phyloP scores from a whole-genome alignment of 2,329 filamentous ascomycete genomes.

The Periconia sp. region DNA sequence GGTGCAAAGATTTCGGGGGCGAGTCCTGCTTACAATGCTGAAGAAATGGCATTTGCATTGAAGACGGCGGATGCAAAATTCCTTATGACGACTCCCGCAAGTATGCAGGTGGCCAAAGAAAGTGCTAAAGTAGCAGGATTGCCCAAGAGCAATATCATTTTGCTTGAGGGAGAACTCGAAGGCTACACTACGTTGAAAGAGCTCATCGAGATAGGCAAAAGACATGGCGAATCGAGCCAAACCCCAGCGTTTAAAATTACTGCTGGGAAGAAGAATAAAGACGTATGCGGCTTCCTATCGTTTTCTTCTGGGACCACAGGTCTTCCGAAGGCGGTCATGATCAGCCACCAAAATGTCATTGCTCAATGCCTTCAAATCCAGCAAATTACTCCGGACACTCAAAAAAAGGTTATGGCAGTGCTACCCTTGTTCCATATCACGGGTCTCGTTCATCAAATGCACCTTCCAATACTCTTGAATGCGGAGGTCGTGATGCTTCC shows the following conservation, averaged over 20 bases:
- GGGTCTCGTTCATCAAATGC: constrained; percentile 51
- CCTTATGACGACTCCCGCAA: constrained; percentile 58
- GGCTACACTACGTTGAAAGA: constrained; percentile 55
- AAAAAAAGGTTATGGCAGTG: constrained; percentile 41
- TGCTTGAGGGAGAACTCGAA: constrained; percentile 57
- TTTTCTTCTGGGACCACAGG: constrained; percentile 43
- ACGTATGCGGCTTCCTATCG: constrained; percentile 55
- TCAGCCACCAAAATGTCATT: constrained; percentile 42
- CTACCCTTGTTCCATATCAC: constrained; percentile 41
- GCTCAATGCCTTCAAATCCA: constrained; percentile 61
- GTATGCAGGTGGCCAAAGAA: constrained; percentile 56
- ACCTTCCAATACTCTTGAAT: constrained; percentile 64
- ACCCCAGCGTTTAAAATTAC: constrained; percentile 53
- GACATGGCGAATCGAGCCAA: constrained; percentile 49
- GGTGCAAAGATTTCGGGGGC: constrained; percentile 64
- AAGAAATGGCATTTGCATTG: constrained; percentile 68
- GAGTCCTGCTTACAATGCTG: constrained; percentile 65
- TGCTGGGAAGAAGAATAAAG: constrained; percentile 57
- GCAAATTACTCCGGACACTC: constrained; percentile 46
- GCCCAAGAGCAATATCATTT: constrained; percentile 54
- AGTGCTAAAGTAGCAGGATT: constrained; percentile 59
- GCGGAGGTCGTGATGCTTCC: constrained; percentile 68
- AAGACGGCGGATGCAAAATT: constrained; percentile 60
- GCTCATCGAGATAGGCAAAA: constrained; percentile 47
- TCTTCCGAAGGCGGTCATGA: constrained; percentile 41